Conservation (phyloP, 179 eudicot species). For the Dionaea muscipula region DNA sequence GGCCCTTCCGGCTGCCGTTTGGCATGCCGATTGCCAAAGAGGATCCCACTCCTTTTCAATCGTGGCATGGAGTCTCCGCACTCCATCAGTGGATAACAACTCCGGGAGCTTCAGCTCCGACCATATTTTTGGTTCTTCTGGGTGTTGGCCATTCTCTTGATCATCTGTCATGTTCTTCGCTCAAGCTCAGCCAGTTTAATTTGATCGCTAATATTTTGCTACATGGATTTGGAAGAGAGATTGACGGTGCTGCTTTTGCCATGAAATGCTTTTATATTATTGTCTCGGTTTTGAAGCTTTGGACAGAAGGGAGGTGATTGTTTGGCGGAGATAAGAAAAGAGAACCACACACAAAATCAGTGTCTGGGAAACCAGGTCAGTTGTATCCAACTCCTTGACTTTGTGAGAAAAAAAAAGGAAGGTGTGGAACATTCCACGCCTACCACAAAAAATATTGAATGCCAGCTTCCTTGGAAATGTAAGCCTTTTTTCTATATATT, state of each 20-base stretch:
- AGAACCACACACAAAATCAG: constrained; percentile 57
- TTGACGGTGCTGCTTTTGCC: constrained; percentile 1
- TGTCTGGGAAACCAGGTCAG: constrained; percentile 17
- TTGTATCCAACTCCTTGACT: constrained; percentile 17
- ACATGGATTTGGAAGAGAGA: constrained; percentile 4
- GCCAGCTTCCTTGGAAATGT: too few species aligned
- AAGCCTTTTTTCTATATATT: too few species aligned
- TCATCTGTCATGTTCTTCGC: constrained; percentile 33
- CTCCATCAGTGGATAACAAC: constrained; percentile 22
- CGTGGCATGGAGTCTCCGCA: constrained; percentile 39
- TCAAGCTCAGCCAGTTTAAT: constrained; percentile 4
- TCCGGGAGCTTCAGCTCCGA: constrained; percentile 53
- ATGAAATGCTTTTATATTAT: constrained; percentile 1
- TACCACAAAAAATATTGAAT: constrained; percentile 12
- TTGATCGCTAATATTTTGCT: background rate
- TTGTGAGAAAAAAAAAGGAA: constrained; percentile 7
- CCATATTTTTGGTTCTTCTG: constrained; percentile 32
- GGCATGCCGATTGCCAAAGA: constrained; percentile 61
- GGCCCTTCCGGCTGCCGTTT: constrained; percentile 87
- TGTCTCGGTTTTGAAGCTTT: background rate
- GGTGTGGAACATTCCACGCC: constrained; percentile 25
- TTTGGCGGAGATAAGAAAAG: constrained; percentile 47
- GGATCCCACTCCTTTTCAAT: constrained; percentile 62
- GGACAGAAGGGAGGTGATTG: constrained; percentile 3
- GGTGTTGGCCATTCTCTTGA: constrained; percentile 19